Percentiles rank a stretch among this genome's conserved stretches.
Evolutionary conservation across 306 rosid genomes (phyloP).

Genomic region (Luffa aegyptiaca): DNA sequence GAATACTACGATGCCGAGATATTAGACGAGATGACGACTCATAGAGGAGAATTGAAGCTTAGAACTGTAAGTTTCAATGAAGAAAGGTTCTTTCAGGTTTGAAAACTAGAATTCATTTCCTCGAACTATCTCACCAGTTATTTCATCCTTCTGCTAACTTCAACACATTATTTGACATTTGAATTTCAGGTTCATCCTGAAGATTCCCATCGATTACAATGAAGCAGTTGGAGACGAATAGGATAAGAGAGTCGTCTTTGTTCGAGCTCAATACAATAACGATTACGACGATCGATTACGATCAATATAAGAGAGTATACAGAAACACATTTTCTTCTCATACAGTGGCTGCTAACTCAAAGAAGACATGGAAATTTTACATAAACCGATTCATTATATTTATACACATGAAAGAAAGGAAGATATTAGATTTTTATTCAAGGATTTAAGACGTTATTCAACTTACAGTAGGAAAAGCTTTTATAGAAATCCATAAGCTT

Average conservation of each 20-base stretch:
- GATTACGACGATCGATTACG: not conserved
- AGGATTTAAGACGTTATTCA: not conserved
- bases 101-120: not conserved
- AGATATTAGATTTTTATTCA: not conserved
- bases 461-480: not conserved
- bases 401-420: not conserved
- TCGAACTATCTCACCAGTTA: not conserved
- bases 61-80: constrained; percentile 47
- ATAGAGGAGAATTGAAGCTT: constrained; percentile 74
- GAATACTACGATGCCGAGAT: constrained; percentile 61
- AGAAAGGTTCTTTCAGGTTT: constrained; percentile 44
- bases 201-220: constrained; percentile 11
- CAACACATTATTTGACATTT: not conserved
- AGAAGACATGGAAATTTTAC: not conserved
- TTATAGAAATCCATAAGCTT: not conserved
- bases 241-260: not conserved
- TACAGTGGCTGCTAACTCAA: not conserved
- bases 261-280: not conserved
- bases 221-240: constrained; percentile 8
- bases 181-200: constrained; percentile 35
- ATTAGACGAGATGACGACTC: constrained; percentile 78
- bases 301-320: not conserved
- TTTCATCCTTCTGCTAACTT: not conserved
- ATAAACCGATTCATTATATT: not conserved
- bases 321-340: not conserved